Conservation (phyloP, 2,329 filamentous ascomycete genomes). For the Trichoderma cornu-damae region DNA sequence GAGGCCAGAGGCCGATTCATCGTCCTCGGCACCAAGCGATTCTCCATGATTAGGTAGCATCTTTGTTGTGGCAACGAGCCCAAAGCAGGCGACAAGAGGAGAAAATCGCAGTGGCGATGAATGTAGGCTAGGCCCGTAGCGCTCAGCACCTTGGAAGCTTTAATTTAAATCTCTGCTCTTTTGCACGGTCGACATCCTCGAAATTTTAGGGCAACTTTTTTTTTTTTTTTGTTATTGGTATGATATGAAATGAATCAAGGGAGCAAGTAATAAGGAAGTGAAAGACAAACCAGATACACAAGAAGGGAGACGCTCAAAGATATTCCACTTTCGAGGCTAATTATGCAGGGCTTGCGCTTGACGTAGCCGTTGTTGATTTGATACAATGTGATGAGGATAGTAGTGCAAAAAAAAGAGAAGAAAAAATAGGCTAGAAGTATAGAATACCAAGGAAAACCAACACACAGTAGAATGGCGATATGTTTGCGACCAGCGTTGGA, state of each 20-base stretch:
- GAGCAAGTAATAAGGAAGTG: not conserved
- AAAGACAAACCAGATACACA: not conserved
- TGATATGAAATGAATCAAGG: not conserved
- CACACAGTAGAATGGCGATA: not conserved
- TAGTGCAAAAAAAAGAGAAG: not conserved
- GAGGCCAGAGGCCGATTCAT: slow-evolving; percentile 30
- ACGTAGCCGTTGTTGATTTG: not conserved
- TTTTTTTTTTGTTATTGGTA: too few relatives aligned
- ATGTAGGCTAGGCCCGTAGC: not conserved
- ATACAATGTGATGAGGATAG: too few relatives aligned
- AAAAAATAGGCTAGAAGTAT: too few relatives aligned
- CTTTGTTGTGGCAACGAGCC: not conserved
- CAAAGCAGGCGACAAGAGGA: not conserved
- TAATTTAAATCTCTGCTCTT: not conserved
- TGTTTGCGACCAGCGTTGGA: not conserved
- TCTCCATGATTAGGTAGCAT: slow-evolving; percentile 6
- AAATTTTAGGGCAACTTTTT: not conserved
- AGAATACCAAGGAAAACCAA: not conserved
- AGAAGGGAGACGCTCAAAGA: not conserved
- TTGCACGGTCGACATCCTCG: not conserved
- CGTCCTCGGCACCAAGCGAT: not conserved
- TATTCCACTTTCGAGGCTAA: not conserved
- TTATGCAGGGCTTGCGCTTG: not conserved
- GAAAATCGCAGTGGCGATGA: not conserved
- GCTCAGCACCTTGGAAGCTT: not conserved